Conservation (phyloP, 1,284 basidiomycete genomes). For the Neotropicomus parvogracilis region DNA sequence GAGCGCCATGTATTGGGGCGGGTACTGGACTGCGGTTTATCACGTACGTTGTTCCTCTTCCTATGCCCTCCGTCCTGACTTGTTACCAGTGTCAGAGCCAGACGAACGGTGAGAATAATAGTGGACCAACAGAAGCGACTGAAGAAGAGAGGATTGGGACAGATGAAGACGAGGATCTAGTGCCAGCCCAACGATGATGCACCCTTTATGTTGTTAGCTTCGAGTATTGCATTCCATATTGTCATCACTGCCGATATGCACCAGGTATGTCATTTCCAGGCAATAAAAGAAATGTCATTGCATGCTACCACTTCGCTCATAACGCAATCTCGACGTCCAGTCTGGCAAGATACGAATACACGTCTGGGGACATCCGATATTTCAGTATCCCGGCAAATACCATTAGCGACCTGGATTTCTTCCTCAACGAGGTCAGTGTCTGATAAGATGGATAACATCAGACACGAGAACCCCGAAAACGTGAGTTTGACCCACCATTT, state of each 20-base stretch:
- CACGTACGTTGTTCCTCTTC: slow-evolving; percentile 44
- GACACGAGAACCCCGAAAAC: neutral
- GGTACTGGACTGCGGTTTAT: slow-evolving; percentile 81
- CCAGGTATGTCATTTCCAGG: slow-evolving; percentile 17
- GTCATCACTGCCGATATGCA: neutral
- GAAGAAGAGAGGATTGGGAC: slow-evolving; percentile 29
- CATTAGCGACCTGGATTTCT: slow-evolving; percentile 78
- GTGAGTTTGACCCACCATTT: slow-evolving; percentile 53
- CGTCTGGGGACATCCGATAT: slow-evolving; percentile 86
- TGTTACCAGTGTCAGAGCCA: slow-evolving; percentile 24
- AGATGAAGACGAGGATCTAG: slow-evolving; percentile 29
- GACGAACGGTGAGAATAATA: slow-evolving; percentile 2
- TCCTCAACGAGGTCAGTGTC: slow-evolving; percentile 61
- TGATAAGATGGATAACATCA: slow-evolving; percentile 31
- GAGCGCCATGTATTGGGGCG: slow-evolving; percentile 76
- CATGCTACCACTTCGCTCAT: slow-evolving; percentile 28
- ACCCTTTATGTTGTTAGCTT: neutral
- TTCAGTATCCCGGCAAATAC: slow-evolving; percentile 86
- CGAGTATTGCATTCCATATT: slow-evolving; percentile 1
- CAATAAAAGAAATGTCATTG: neutral
- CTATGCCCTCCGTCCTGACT: neutral
- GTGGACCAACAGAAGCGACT: slow-evolving; percentile 15
- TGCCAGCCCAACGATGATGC: slow-evolving; percentile 39
- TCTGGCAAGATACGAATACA: slow-evolving; percentile 83
- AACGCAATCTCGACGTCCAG: slow-evolving; percentile 76